Evolutionary conservation across 2,329 filamentous ascomycete genomes (phyloP), one percentile per base, ranked within the genome.

Genomic region (Trichoderma hamatum): DNA sequence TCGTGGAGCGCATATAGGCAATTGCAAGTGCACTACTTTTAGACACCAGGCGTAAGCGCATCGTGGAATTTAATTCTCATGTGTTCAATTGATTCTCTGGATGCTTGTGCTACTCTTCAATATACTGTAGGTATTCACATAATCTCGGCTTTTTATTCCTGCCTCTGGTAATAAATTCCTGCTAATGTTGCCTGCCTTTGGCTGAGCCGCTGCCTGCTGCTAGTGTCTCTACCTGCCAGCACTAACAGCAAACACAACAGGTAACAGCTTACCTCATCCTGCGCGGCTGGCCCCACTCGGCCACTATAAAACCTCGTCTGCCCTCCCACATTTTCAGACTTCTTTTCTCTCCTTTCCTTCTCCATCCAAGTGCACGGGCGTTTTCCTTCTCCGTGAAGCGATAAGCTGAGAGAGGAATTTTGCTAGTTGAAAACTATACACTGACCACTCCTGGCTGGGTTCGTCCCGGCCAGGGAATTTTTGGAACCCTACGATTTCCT

Each of bases 361-460:
- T 75, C 78, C 80, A 86, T 86, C 84, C 82, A 75, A 84, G 87
- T 89, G 88, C 88, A 88, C 81, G 89, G 89, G 90, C 89, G 86
- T 89, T 89, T 81, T 81, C 80, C 79, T 81, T 81, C 79, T 81
- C 80, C 79, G 79, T 81, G 80, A 91, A 88, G 88, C 88, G 86
- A 88, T 89, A 86, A 80, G 80, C 80, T 81, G 89, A 90, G 89
- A 92, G 89, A 92, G 88, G 90, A 91, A 89, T 90, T 91, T 92
- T 92, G 90, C 90, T 92, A 91, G 89, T 92, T 92, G 90, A 92
- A 92, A 92, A 92, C 90, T 92, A 91, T 87, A 86, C 77, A 84
- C 83, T 88, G 89, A 91, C 89, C 82, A 84, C 89, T 92, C 83
- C 83, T 85, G 80, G 83, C 85, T 86, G 88, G 85, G 86, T 85